phyloP scores from a whole-genome alignment of 1,139 yeast genomes.

The Candida tropicalis region DNA sequence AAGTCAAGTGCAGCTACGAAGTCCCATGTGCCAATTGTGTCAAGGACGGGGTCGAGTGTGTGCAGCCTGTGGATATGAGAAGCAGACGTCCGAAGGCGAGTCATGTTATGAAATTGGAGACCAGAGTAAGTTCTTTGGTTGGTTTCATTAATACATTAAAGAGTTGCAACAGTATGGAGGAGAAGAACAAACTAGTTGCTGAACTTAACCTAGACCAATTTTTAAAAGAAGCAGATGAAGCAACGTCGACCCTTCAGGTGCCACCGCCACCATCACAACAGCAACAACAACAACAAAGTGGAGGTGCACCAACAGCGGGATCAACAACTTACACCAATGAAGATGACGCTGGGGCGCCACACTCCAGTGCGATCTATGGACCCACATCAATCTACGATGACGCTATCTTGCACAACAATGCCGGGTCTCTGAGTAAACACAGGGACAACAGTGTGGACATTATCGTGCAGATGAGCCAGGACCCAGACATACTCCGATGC shows the following conservation, averaged over 20 bases:
- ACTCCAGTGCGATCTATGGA: conserved; percentile 43
- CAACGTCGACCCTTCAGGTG: background rate
- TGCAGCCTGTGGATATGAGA: conserved; percentile 52
- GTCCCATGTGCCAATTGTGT: conserved; percentile 55
- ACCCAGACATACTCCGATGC: conserved; percentile 50
- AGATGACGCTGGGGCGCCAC: conserved; percentile 21
- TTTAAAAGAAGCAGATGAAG: background rate
- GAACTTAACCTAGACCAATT: background rate
- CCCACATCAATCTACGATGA: conserved; percentile 54
- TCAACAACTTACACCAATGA: conserved; percentile 9
- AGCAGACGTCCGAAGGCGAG: conserved; percentile 54
- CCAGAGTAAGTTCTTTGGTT: conserved; percentile 27
- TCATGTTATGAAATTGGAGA: conserved; percentile 46
- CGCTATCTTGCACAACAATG: conserved; percentile 27
- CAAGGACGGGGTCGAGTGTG: conserved; percentile 48
- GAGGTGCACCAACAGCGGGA: background rate
- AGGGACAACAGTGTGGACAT: conserved; percentile 12
- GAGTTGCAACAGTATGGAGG: conserved; percentile 23
- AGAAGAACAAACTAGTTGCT: background rate
- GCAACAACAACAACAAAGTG: background rate
- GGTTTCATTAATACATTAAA: conserved; percentile 28
- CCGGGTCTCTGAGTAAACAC: conserved; percentile 25
- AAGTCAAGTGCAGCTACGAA: conserved; percentile 55
- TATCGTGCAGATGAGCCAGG: conserved; percentile 29
- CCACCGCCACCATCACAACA: background rate